phyloP scores from a whole-genome alignment of 2,329 filamentous ascomycete species.

The Sporothrix protearum region DNA sequence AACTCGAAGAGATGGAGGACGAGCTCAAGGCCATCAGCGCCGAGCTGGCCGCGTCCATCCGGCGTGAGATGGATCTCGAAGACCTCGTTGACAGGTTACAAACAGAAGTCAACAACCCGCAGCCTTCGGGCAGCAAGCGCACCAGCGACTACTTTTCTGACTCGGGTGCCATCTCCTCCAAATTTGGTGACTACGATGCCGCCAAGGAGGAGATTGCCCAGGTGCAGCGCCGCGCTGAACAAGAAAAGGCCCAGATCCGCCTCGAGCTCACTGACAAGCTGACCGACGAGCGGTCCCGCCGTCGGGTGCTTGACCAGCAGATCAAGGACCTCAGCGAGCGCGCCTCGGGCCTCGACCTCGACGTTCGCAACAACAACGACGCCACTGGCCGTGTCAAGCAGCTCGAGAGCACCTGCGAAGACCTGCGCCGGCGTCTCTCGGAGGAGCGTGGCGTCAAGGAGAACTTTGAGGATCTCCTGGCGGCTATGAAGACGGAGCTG shows the following conservation, averaged over 20 bases:
- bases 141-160: conserved; percentile 99
- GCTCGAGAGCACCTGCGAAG: conserved; percentile 75
- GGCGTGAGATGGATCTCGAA: conserved; percentile 92
- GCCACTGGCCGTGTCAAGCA: conserved; percentile 65
- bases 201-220: conserved; percentile 72
- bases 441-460: conserved; percentile 86
- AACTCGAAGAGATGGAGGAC: conserved; percentile 87
- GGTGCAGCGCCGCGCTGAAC: conserved; percentile 77
- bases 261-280: conserved; percentile 81
- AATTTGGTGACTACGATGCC: conserved; percentile 65
- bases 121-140: conserved; percentile 62
- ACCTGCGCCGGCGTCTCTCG: conserved; percentile 72
- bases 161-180: conserved; percentile 76
- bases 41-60: conserved; percentile 88
- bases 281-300: conserved; percentile 75
- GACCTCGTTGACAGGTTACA: conserved; percentile 88
- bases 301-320: conserved; percentile 76
- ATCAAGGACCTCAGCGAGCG: conserved; percentile 78
- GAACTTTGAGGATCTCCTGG: conserved; percentile 89
- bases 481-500: conserved; percentile 77
- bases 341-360: conserved; percentile 60
- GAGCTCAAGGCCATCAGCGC: conserved; percentile 90
- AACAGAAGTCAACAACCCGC: conserved; percentile 62
- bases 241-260: conserved; percentile 83
- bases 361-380: conserved; percentile 42